A percentile compares a stretch with the other conserved stretches of the same genome.
phyloP scores from a whole-genome alignment of 176 grass and related monocot species.

The Stipa capillata region DNA sequence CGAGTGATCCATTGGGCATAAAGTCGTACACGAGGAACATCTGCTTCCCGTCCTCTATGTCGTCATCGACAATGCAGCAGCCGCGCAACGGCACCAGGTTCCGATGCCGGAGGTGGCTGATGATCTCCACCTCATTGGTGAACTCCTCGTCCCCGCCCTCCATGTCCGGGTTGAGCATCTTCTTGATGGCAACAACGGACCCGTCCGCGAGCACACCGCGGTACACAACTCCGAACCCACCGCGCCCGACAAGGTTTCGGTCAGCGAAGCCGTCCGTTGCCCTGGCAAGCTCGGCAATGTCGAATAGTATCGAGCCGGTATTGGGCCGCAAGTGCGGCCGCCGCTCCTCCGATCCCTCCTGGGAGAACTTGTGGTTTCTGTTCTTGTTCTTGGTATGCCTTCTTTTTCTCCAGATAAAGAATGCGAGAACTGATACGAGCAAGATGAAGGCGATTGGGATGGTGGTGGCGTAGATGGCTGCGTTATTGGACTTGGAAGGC shows the following conservation, averaged over 20 bases:
- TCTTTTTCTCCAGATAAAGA: constrained; percentile 37
- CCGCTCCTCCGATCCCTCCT: constrained; percentile 11
- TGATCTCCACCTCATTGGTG: constrained; percentile 83
- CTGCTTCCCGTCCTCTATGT: constrained; percentile 59
- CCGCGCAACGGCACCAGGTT: constrained; percentile 74
- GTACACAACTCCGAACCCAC: constrained; percentile 79
- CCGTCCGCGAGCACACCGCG: constrained; percentile 60
- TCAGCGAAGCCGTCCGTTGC: constrained; percentile 63
- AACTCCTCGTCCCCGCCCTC: constrained; percentile 76
- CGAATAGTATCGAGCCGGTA: constrained; percentile 62
- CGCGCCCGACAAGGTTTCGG: constrained; percentile 63
- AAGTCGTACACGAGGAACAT: constrained; percentile 75
- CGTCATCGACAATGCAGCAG: constrained; percentile 74
- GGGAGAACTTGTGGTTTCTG: constrained; percentile 15
- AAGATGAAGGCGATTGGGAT: constrained; percentile 46
- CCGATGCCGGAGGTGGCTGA: constrained; percentile 78
- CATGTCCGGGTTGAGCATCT: constrained; percentile 61
- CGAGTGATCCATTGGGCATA: constrained; percentile 75
- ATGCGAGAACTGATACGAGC: constrained; percentile 10
- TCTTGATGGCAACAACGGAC: constrained; percentile 71
- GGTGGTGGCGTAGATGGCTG: constrained; percentile 33
- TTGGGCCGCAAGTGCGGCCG: constrained; percentile 63
- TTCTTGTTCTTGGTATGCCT: constrained; percentile 16
- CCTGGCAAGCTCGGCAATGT: constrained; percentile 57
- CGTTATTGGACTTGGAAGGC: constrained; percentile 1